Evolutionary conservation across 1,284 basidiomycete genomes (phyloP).

Genomic region (Moesziomyces sp.): DNA sequence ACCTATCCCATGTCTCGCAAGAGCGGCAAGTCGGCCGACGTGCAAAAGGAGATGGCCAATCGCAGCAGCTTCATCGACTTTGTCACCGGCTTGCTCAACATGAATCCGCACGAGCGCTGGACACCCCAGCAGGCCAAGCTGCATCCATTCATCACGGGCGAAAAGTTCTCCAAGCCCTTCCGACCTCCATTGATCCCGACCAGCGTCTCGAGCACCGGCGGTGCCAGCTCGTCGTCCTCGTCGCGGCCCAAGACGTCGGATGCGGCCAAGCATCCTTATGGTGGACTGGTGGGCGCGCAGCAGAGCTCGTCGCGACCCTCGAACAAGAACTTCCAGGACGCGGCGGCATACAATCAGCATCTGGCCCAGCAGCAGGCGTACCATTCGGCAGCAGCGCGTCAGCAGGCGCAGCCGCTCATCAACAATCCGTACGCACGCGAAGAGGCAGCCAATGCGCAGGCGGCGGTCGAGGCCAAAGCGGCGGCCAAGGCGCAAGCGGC

Average conservation of each 20-base stretch:
- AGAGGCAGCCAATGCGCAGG: conserved; percentile 32
- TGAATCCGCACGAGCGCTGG: conserved; percentile 96
- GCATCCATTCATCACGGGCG: conserved; percentile 98
- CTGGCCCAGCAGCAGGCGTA: conserved; percentile 92
- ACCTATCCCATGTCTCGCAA: conserved; percentile 87
- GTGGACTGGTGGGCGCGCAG: conserved; percentile 76
- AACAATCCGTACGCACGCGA: conserved; percentile 61
- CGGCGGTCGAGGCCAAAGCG: conserved; percentile 43
- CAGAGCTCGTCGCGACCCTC: conserved; percentile 75
- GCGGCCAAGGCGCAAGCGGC: conserved; percentile 50
- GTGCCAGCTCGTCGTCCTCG: conserved; percentile 13
- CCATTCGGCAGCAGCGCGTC: conserved; percentile 73
- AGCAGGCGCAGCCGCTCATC: conserved; percentile 66
- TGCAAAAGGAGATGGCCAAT: conserved; percentile 95
- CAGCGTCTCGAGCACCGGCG: conserved; percentile 8
- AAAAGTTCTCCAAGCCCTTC: conserved; percentile 76
- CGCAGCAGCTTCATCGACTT: conserved; percentile 96
- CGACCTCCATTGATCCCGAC: conserved; percentile 60
- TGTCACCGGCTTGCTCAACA: conserved; percentile 89
- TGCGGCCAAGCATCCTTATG: conserved; percentile 84
- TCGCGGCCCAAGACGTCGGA: conserved; percentile 32
- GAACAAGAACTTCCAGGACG: conserved; percentile 83
- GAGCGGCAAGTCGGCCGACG: conserved; percentile 82
- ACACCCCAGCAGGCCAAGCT: conserved; percentile 93
- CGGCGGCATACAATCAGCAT: conserved; percentile 92